phyloP scores from a whole-genome alignment of 441 rosid species.

The Populus hybrid region DNA sequence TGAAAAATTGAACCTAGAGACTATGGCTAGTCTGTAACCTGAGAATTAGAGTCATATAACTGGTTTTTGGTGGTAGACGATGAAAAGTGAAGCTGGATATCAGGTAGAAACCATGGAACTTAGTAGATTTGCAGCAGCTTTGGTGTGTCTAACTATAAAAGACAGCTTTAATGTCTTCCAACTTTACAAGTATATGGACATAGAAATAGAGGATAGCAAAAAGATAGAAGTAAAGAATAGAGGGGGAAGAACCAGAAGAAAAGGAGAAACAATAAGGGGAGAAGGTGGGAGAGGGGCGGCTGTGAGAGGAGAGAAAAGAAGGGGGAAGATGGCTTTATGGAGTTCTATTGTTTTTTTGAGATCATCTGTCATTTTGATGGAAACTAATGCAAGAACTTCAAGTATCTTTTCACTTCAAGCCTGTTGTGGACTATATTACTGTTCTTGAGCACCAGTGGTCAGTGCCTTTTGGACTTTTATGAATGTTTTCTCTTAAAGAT shows the following conservation, averaged over 20 bases:
- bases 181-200: not conserved
- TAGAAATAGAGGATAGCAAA: not conserved
- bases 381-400: not conserved
- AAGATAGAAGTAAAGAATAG: not conserved
- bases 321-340: not conserved
- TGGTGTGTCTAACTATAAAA: not conserved
- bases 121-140: not conserved
- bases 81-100: not conserved
- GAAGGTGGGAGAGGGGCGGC: not conserved
- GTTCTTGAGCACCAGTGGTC: not conserved
- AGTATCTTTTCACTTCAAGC: not conserved
- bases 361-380: not conserved
- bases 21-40: not conserved
- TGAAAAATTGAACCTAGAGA: not conserved
- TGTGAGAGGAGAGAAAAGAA: not conserved
- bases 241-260: not conserved
- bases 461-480: not conserved
- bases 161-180: not conserved
- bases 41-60: not conserved
- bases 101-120: not conserved
- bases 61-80: not conserved
- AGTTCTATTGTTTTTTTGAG: not conserved
- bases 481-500: not conserved
- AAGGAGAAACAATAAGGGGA: not conserved
- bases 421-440: not conserved